Evolutionary conservation across 2,329 filamentous ascomycete genomes (phyloP).

Genomic region (Elsinoe ampelina): DNA sequence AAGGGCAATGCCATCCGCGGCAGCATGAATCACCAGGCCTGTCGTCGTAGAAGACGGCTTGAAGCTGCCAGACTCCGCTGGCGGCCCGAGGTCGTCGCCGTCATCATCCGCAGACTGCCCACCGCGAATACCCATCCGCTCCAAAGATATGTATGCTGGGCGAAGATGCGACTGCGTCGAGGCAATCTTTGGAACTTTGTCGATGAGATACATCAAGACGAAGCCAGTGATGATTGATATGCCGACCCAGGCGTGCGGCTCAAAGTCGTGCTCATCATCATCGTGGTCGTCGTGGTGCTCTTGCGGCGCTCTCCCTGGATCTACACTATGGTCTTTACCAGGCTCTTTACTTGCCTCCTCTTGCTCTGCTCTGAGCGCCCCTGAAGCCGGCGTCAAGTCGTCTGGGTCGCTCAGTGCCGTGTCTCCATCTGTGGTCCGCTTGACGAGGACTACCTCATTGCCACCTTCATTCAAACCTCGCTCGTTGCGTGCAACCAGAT

Average conservation of each 20-base stretch:
- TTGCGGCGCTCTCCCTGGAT: neutral
- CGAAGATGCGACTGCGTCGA: conserved; percentile 48
- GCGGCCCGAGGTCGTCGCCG: conserved; percentile 16
- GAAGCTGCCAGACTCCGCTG: conserved; percentile 16
- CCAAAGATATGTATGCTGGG: conserved; percentile 78
- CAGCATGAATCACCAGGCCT: conserved; percentile 90
- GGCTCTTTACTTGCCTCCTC: neutral
- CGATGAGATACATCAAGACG: conserved; percentile 92
- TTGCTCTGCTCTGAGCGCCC: neutral
- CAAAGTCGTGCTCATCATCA: conserved; percentile 26
- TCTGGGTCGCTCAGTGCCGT: conserved; percentile 23
- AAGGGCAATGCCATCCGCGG: conserved; percentile 90
- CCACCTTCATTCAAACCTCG: neutral
- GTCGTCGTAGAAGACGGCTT: conserved; percentile 54
- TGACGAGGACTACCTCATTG: neutral
- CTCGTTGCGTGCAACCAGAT: too few relatives aligned
- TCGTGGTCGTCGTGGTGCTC: neutral
- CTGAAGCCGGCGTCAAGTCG: conserved; percentile 18
- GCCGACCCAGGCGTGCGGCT: conserved; percentile 72
- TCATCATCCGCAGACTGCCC: conserved; percentile 11
- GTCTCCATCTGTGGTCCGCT: neutral
- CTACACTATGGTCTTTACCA: neutral
- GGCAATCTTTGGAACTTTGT: conserved; percentile 69
- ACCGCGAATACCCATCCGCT: conserved; percentile 31
- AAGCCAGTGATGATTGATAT: conserved; percentile 81